Evolutionary conservation across 805 yeast species (phyloP), one percentile per base, ranked within the genome.

Genomic region (Teunomyces tritomae): DNA sequence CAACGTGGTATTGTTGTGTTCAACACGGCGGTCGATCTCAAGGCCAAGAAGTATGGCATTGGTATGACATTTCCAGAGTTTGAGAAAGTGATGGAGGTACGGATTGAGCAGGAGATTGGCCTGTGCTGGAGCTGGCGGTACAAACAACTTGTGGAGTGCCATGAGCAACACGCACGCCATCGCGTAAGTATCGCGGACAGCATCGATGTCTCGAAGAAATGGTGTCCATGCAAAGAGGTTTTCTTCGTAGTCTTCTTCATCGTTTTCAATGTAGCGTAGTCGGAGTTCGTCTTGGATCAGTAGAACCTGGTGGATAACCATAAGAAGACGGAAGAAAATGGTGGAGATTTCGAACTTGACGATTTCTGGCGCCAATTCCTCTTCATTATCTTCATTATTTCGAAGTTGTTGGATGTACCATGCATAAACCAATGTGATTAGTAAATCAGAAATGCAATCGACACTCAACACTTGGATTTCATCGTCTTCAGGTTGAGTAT

Each of bases 31-130:
- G 55, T 73, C 78, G 45, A 70, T 67, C 55, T 83, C 87, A 5
- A 86, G 63, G 0, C 89, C 88, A 6, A 82, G 63, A 8, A 79
- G 62, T 1, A 86, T 73, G 2, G 83, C 73, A 49, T 75, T 76
- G 2, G 90, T 83, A 55, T 82, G 80, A 36, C 79, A 74, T 55
- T 84, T 83, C 92, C 94, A 87, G 5, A 80, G 58, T 41, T 79
- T 78, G 8, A 84, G 65, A 50, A 83, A 77, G 41, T 74, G 71
- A 16, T 78, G 77, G 41, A 82, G 58, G 56, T 83, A 87, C 16
- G 94, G 94, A 56, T 84, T 84, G 44, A 79, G 52, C 16, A 76
- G 71, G 5, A 78, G 57, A 49, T 74, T 77, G 43, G 67, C 66
- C 29, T 39, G 37, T 35, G 33, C 16, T 16, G 32, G 56, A n/a